Evolutionary conservation across 163 green algal genomes (phyloP).

Genomic region (Coccomyxa subellipsoidea): DNA sequence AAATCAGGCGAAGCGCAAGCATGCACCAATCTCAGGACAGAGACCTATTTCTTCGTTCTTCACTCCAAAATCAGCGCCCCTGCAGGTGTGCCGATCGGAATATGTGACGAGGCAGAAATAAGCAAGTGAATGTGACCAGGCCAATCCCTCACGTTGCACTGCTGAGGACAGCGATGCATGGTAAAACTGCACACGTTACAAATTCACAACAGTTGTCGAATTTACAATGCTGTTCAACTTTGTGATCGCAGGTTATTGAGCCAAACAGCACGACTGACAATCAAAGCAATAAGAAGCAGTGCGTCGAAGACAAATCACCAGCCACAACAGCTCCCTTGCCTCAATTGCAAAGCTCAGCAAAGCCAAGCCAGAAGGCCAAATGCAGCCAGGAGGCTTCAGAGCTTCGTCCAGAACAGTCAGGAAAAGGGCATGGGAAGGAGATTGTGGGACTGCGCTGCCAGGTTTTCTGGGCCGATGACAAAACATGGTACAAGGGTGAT

Average conservation of each 20-base stretch:
- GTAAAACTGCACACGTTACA: not conserved
- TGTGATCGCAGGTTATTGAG: not conserved
- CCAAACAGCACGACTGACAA: not conserved
- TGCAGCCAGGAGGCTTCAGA: not conserved
- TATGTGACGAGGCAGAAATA: not conserved
- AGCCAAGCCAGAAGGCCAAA: not conserved
- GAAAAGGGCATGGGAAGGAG: not conserved
- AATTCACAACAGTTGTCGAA: not conserved
- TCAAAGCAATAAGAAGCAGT: not conserved
- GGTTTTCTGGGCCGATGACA: constrained; percentile 51
- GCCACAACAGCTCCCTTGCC: not conserved
- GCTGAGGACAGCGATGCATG: not conserved
- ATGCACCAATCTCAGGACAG: not conserved
- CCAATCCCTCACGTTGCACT: not conserved
- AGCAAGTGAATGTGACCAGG: not conserved
- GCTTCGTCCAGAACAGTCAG: not conserved
- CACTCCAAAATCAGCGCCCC: not conserved
- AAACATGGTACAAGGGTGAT: constrained; percentile 41
- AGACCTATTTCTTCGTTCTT: constrained; percentile 7
- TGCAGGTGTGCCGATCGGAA: not conserved
- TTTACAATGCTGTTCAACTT: not conserved
- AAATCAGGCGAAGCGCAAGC: not conserved
- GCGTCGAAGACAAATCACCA: not conserved
- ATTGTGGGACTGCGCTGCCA: constrained; percentile 49
- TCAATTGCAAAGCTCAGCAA: not conserved